phyloP scores from a whole-genome alignment of 305 asterid species.

The Fraxinus sp. region DNA sequence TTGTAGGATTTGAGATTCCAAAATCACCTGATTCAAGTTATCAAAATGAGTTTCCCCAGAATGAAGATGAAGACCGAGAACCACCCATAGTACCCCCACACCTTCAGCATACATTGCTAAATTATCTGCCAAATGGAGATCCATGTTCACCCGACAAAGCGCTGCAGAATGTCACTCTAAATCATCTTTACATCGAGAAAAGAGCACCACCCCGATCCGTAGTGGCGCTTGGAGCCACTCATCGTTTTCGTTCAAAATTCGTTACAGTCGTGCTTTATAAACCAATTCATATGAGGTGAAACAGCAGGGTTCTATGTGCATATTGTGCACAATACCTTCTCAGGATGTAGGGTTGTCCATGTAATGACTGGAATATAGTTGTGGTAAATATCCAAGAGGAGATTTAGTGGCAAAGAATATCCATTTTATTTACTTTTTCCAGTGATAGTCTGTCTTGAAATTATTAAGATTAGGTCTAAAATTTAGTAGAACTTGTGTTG shows the following conservation, averaged over 20 bases:
- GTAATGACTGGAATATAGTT: conserved; percentile 19
- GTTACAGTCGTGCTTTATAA: conserved; percentile 84
- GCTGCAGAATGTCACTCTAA: conserved; percentile 67
- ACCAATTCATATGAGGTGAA: conserved; percentile 74
- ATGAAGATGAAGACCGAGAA: conserved; percentile 73
- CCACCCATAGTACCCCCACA: conserved; percentile 72
- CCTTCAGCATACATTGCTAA: conserved; percentile 60
- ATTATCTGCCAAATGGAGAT: conserved; percentile 43
- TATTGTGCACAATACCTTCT: conserved; percentile 4
- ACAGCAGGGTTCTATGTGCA: conserved; percentile 8
- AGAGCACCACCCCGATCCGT: conserved; percentile 57
- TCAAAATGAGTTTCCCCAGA: conserved; percentile 52
- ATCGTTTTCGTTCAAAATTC: conserved; percentile 77
- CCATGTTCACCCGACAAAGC: conserved; percentile 44
- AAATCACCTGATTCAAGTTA: conserved; percentile 80
- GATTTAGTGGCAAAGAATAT: conserved; percentile 11
- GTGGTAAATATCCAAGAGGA: conserved; percentile 15
- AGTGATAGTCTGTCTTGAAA: background rate
- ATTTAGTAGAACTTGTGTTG: background rate
- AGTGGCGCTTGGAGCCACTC: conserved; percentile 76
- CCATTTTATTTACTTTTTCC: background rate
- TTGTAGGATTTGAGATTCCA: conserved; percentile 73
- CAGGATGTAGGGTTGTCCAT: background rate
- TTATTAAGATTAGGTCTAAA: background rate
- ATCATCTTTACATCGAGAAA: conserved; percentile 87